Evolutionary conservation across 306 rosid species (phyloP).

Genomic region (Cercis canadensis): DNA sequence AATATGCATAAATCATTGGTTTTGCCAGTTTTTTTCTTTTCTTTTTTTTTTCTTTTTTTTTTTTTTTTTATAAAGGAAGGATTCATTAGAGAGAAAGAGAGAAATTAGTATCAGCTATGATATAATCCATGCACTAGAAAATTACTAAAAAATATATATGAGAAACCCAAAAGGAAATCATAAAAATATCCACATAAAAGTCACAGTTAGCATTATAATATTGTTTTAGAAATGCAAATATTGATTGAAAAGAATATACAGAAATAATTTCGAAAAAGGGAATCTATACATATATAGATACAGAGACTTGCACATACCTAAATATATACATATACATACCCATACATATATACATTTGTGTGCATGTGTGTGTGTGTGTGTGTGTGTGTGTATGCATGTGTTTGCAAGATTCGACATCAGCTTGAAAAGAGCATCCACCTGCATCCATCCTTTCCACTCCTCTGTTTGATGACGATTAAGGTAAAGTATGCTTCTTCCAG

Average conservation of each 20-base stretch:
- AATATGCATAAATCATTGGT: slow-evolving; percentile 17
- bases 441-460: slow-evolving; percentile 99
- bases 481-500: slow-evolving; percentile 84
- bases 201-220: slow-evolving; percentile 14
- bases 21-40: not conserved
- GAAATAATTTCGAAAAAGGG: no score
- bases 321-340: no score
- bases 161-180: slow-evolving; percentile 2
- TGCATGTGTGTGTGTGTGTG: no score
- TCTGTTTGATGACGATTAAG: slow-evolving; percentile 98
- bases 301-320: no score
- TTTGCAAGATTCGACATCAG: slow-evolving; percentile 28
- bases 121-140: slow-evolving; percentile 26
- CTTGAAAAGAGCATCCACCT: slow-evolving; percentile 65
- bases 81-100: no score
- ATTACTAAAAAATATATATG: not conserved
- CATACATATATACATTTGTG: no score
- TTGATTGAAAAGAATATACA: not conserved
- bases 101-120: slow-evolving; percentile 18
- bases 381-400: no score
- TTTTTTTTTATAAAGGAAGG: no score
- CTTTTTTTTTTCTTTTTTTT: slow-evolving; percentile 26
- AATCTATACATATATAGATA: no score
- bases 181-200: slow-evolving; percentile 20
- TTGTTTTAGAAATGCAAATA: not conserved